These are phyloP conservation scores for Fusarium nelsonii DNA, from an alignment of 2,329 filamentous ascomycete genomes.

Conservation along the genomic window DNA sequence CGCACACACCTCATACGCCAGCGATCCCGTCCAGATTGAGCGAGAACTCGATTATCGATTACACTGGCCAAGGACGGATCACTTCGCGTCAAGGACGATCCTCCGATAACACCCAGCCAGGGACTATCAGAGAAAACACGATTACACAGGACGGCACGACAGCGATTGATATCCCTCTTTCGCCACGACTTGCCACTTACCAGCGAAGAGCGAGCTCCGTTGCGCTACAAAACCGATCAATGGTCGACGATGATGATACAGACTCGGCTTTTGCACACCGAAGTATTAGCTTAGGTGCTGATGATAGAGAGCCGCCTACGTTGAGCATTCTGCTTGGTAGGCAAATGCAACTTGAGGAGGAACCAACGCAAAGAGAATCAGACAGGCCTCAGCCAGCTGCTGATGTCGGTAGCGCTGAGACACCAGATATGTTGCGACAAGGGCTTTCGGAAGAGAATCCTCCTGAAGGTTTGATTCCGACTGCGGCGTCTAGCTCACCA, in stretches of 20 bases:
- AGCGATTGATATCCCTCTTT: conserved; percentile 80
- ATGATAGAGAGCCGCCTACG: conserved; percentile 73
- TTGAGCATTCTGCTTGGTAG: conserved; percentile 71
- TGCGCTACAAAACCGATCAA: conserved; percentile 70
- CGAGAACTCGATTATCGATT: conserved; percentile 79
- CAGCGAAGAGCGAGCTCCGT: conserved; percentile 77
- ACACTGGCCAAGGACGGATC: conserved; percentile 49
- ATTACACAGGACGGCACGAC: conserved; percentile 67
- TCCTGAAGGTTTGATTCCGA: conserved; percentile 59
- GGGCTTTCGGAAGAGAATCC: conserved; percentile 61
- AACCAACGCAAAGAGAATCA: conserved; percentile 43
- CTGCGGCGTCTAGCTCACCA: conserved; percentile 58
- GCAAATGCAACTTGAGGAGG: conserved; percentile 55
- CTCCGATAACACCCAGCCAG: conserved; percentile 47
- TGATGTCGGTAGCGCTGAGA: conserved; percentile 56
- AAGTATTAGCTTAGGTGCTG: conserved; percentile 75
- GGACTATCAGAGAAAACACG: conserved; percentile 54
- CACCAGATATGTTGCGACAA: conserved; percentile 56
- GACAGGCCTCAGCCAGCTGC: conserved; percentile 57
- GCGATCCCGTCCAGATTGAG: conserved; percentile 94
- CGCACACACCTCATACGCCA: conserved; percentile 91
- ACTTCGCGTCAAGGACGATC: conserved; percentile 49
- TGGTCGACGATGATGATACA: conserved; percentile 69
- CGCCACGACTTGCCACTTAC: conserved; percentile 70
- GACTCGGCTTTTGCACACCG: conserved; percentile 73